A percentile compares a stretch with the other conserved stretches of the same genome.
phyloP scores from a whole-genome alignment of 495 filamentous ascomycete genomes.

The Saxophila tyrrhenica region DNA sequence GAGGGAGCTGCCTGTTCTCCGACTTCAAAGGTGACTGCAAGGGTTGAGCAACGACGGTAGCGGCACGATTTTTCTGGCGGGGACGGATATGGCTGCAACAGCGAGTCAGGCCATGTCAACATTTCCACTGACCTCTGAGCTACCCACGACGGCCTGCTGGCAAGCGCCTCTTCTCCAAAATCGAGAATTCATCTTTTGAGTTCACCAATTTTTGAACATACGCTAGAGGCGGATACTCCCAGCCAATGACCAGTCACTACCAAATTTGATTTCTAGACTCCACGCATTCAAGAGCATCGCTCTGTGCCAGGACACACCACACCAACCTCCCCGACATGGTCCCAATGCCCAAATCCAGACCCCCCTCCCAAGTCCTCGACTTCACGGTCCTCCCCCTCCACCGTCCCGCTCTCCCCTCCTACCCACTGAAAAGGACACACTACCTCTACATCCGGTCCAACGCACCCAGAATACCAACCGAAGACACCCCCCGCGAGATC shows the following conservation, averaged over 20 bases:
- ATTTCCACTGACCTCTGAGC: no score
- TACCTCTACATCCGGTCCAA: conserved; percentile 80
- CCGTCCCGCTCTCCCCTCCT: conserved; percentile 49
- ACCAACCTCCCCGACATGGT: no score
- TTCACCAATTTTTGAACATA: background rate
- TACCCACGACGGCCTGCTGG: no score
- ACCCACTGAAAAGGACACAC: conserved; percentile 52
- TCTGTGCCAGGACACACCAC: background rate
- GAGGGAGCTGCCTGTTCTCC: no score
- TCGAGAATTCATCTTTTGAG: background rate
- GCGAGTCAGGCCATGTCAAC: no score
- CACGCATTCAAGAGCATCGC: background rate
- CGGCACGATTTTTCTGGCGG: no score
- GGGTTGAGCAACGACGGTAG: no score
- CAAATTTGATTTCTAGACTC: background rate
- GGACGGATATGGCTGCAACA: no score
- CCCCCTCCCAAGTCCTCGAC: conserved; percentile 17
- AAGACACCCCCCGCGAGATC: conserved; percentile 52
- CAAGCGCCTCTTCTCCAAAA: background rate
- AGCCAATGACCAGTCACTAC: background rate
- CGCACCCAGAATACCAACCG: conserved; percentile 61
- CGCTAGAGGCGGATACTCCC: background rate
- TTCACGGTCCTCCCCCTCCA: conserved; percentile 26
- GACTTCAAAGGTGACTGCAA: no score
- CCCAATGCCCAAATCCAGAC: conserved; percentile 10